Base-by-base conservation (phyloP, 2,329 filamentous ascomycete genomes). In the Domatiomyces catenatus region DNA sequence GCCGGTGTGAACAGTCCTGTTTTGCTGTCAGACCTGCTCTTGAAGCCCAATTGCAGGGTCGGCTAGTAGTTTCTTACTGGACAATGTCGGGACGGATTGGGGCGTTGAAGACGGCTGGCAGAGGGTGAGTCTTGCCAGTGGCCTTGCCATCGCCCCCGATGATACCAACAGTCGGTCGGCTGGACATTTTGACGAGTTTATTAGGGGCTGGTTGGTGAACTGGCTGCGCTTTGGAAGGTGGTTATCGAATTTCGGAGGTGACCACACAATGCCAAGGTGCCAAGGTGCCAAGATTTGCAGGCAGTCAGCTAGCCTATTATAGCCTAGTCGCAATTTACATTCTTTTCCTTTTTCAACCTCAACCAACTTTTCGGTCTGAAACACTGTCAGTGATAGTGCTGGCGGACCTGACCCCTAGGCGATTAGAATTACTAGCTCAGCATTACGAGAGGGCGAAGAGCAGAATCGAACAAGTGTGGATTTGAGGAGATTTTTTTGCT, bases 81-180 rank as follows among this genome's bases (percentile, higher is more conserved):
- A 98, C 92, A 71, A 98, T 94, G 76, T 98, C 92, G 68, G 89
- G 86, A 73, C 92, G 90, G 80, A 98, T 96, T 65, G 92, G 92
- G 65, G 86, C 81, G 74, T 81, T 81, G 85, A 98, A 98, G 77
- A 98, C 90, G 75, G 87, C 82, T 69, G 93, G 92, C 66, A 96
- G 83, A 71, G 92, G 80, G 74, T 89, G 81, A 69, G 89, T 90
- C 72, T 84, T 80, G 71, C 85, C 85, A 74, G 82, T 85, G 75
- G 87, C 78, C 77, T 84, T 79, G 78, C 92, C 92, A 83, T 95
- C 89, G 75, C 87, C 88, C 75, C 84, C 83, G 77, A 94, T 82
- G 77, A 98, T 89, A 71, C 88, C 86, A 73, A 98, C 92, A 71
- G 89, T 95, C 74, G 92, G 92, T 78, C 92, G 82, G 72, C 85